phyloP scores from a whole-genome alignment of 2,329 filamentous ascomycete genomes.

The Plenodomus biglobosus region DNA sequence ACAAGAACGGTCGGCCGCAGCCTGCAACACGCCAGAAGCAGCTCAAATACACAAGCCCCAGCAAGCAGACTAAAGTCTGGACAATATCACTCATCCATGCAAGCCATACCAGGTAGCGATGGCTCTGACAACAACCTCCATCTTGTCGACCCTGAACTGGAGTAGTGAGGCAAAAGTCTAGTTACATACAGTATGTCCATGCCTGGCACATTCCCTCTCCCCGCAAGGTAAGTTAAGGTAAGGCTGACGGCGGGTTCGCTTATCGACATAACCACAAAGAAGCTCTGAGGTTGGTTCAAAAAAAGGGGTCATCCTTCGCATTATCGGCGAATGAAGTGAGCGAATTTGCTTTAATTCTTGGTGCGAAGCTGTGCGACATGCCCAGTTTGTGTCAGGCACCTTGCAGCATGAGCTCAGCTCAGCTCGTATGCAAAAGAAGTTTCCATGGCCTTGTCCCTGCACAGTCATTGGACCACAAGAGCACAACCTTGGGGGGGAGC shows the following conservation, averaged over 20 bases:
- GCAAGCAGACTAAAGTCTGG: conserved; percentile 5
- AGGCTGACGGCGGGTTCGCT: not conserved
- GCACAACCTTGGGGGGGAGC: conserved; percentile 6
- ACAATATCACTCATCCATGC: conserved; percentile 9
- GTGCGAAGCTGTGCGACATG: conserved; percentile 1
- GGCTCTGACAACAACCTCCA: conserved; percentile 13
- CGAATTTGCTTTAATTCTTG: conserved; percentile 2
- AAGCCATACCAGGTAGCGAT: conserved; percentile 17
- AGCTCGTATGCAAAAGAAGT: conserved; percentile 15
- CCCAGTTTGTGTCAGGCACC: not conserved
- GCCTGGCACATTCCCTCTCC: not conserved
- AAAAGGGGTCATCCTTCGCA: not conserved
- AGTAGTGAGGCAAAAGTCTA: conserved; percentile 9
- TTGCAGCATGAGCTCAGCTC: conserved; percentile 16
- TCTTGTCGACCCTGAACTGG: conserved; percentile 20
- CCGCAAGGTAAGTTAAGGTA: no score
- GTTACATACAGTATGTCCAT: not conserved
- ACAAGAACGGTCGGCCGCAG: conserved; percentile 22
- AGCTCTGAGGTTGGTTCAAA: conserved; percentile 3
- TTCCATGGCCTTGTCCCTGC: conserved; percentile 5
- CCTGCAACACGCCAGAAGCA: conserved; percentile 11
- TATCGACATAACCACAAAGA: not conserved
- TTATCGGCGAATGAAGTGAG: conserved; percentile 6
- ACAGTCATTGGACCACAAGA: conserved; percentile 1
- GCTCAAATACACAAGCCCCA: conserved; percentile 2